phyloP scores from a whole-genome alignment of 1,284 basidiomycete genomes.

The Malassezia brasiliensis region DNA sequence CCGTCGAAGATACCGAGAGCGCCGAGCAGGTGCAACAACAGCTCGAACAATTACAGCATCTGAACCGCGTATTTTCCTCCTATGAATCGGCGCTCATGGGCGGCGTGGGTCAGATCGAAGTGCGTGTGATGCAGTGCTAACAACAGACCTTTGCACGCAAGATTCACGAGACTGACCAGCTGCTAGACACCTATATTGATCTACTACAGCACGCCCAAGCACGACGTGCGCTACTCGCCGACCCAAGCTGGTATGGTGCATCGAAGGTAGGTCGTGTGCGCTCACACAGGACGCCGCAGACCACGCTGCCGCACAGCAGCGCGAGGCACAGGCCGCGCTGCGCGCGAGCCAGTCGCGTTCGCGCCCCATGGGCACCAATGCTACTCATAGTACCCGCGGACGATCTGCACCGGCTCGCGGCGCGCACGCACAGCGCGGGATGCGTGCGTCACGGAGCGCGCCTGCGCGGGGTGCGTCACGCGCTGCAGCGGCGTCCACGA shows the following conservation, averaged over 20 bases:
- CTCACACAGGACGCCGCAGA: background rate
- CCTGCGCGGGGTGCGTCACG: too few relatives aligned
- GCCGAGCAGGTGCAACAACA: slow-evolving; percentile 30
- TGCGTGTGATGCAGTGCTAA: slow-evolving; percentile 13
- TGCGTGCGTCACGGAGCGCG: too few relatives aligned
- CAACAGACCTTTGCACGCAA: slow-evolving; percentile 26
- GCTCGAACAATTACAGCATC: slow-evolving; percentile 29
- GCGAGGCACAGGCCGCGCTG: background rate
- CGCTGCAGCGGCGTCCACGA: too few relatives aligned
- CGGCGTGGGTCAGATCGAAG: slow-evolving; percentile 35
- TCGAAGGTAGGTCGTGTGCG: slow-evolving; percentile 18
- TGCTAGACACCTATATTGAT: slow-evolving; percentile 38
- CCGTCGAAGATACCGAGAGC: slow-evolving; percentile 16
- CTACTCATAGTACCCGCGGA: too few relatives aligned
- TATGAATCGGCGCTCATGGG: slow-evolving; percentile 34
- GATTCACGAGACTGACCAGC: slow-evolving; percentile 31
- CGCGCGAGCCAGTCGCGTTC: background rate
- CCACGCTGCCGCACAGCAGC: background rate
- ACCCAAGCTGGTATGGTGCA: slow-evolving; percentile 37
- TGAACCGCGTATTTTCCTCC: slow-evolving; percentile 40
- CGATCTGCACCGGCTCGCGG: too few relatives aligned
- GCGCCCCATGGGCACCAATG: too few relatives aligned
- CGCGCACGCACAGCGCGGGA: too few relatives aligned
- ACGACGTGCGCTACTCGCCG: slow-evolving; percentile 31
- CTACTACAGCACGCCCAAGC: slow-evolving; percentile 35